A percentile compares a stretch with the other conserved stretches of the same genome.
Evolutionary conservation across 306 rosid species (phyloP).

Genomic region (Dalbergia cochinchinensis): DNA sequence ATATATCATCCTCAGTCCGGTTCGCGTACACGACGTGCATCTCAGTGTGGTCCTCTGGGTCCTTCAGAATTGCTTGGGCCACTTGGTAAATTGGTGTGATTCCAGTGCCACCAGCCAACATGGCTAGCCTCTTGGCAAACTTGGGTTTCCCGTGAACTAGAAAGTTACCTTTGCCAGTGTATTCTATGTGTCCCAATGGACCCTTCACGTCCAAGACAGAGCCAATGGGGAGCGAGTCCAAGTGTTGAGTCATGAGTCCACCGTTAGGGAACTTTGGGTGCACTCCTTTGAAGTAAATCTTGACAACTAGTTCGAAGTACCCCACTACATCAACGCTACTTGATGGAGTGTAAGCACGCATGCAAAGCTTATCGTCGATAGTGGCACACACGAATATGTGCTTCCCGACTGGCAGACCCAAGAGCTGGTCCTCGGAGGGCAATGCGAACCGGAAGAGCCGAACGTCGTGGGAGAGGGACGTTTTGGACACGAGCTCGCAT

Average conservation of each 20-base stretch:
- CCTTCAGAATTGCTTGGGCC: conserved; percentile 75
- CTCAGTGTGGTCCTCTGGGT: conserved; percentile 75
- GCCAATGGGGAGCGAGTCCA: conserved; percentile 65
- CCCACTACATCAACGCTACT: conserved; percentile 69
- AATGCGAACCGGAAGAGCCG: conserved; percentile 70
- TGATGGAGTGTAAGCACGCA: conserved; percentile 90
- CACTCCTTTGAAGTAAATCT: conserved; percentile 71
- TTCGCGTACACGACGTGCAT: conserved; percentile 85
- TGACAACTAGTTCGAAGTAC: conserved; percentile 73
- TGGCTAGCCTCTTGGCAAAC: conserved; percentile 68
- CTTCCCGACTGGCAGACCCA: conserved; percentile 85
- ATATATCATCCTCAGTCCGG: conserved; percentile 76
- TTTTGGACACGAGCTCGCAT: conserved; percentile 68
- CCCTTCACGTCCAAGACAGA: conserved; percentile 72
- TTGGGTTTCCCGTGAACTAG: conserved; percentile 60
- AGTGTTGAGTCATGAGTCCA: conserved; percentile 75
- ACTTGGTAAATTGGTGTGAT: conserved; percentile 87
- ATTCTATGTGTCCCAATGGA: conserved; percentile 88
- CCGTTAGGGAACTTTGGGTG: conserved; percentile 83
- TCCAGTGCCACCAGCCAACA: conserved; percentile 92
- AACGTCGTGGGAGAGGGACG: conserved; percentile 69
- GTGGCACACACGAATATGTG: conserved; percentile 75
- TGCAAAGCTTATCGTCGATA: conserved; percentile 71
- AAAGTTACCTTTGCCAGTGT: conserved; percentile 69
- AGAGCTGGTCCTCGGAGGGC: conserved; percentile 63